These are phyloP conservation scores for Pseudocercospora fuligena DNA, from an alignment of 2,329 filamentous ascomycete genomes.

Conservation along the genomic window DNA sequence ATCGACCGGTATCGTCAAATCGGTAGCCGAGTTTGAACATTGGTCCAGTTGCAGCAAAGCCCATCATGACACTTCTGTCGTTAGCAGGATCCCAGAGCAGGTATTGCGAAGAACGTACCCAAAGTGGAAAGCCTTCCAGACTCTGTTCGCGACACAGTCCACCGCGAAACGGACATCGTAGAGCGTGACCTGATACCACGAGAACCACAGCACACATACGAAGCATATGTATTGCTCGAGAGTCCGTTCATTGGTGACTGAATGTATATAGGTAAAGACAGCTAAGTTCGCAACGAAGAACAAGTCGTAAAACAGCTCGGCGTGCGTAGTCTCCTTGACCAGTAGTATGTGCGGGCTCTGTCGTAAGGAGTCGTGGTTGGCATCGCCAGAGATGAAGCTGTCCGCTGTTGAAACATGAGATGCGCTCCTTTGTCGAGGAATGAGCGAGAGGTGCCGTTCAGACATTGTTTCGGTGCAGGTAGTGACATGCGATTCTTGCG, in stretches of 20 bases:
- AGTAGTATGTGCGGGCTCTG: neutral
- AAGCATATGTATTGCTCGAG: constrained; percentile 56
- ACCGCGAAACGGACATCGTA: constrained; percentile 70
- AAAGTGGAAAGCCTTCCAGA: constrained; percentile 53
- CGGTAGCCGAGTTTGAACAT: constrained; percentile 45
- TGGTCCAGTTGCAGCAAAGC: constrained; percentile 64
- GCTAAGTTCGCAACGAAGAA: constrained; percentile 69
- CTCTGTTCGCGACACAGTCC: constrained; percentile 67
- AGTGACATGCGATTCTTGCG: neutral
- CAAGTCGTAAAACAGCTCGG: constrained; percentile 64
- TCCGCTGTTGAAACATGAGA: neutral
- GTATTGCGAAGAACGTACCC: constrained; percentile 31
- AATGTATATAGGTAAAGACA: constrained; percentile 62
- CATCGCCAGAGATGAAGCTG: neutral
- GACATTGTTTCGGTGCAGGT: neutral
- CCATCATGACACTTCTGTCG: constrained; percentile 68
- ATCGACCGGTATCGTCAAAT: constrained; percentile 35
- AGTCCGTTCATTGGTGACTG: constrained; percentile 56
- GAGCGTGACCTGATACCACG: constrained; percentile 67
- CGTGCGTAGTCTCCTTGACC: constrained; percentile 55
- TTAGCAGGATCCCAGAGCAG: no score
- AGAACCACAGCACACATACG: constrained; percentile 65
- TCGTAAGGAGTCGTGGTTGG: neutral
- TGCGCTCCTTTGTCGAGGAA: neutral
- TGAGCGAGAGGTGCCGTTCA: neutral